Conservation (phyloP, 331 rosid genomes). For the Malus hybrid region DNA sequence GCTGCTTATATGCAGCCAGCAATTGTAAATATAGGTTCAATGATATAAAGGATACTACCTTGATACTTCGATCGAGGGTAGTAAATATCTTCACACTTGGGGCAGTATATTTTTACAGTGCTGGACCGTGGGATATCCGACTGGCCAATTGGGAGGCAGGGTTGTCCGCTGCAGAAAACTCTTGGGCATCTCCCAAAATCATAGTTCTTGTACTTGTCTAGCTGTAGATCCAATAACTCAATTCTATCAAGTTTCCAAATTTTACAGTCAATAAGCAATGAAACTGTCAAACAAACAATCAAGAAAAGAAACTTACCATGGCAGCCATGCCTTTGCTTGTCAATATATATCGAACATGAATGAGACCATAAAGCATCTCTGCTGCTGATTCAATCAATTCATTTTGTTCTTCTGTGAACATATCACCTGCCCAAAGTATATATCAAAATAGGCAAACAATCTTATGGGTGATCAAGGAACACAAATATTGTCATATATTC, state of each 20-base stretch:
- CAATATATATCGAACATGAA: constrained; percentile 82
- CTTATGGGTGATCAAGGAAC: constrained; percentile 2
- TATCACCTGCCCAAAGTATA: constrained; percentile 49
- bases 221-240: constrained; percentile 33
- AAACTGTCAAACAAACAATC: neutral
- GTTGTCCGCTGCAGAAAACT: constrained; percentile 89
- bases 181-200: constrained; percentile 95
- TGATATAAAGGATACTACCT: constrained; percentile 80
- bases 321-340: constrained; percentile 93
- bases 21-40: constrained; percentile 8
- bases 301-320: constrained; percentile 44
- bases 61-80: constrained; percentile 95
- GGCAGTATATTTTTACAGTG: constrained; percentile 88
- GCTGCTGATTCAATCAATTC: constrained; percentile 92
- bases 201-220: constrained; percentile 81
- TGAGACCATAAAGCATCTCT: constrained; percentile 88
- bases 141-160: constrained; percentile 94
- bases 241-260: constrained; percentile 7
- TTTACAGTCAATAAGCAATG: constrained; percentile 5
- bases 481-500: neutral
- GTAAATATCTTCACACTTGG: constrained; percentile 86
- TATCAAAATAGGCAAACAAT: constrained; percentile 12
- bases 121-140: constrained; percentile 81
- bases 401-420: constrained; percentile 88
- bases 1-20: constrained; percentile 7